Evolutionary conservation across 306 rosid genomes (phyloP).

Genomic region (Quercus mongolica): DNA sequence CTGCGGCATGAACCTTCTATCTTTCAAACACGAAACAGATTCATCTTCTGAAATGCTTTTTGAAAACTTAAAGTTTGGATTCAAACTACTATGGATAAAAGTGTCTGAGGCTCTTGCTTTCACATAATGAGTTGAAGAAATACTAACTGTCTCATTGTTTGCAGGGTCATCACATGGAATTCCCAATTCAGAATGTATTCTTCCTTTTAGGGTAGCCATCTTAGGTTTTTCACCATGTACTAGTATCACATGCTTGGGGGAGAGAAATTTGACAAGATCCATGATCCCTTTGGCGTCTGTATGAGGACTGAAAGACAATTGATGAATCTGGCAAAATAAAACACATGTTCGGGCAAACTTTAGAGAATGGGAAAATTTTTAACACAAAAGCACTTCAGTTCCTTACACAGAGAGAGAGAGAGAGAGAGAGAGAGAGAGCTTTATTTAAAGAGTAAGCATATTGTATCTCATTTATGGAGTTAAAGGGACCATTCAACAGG

Average conservation of each 20-base stretch:
- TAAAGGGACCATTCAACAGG: not conserved
- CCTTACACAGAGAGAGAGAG: not conserved
- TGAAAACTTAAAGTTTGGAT: constrained; percentile 67
- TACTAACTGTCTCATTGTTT: constrained; percentile 58
- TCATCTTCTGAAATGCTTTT: constrained; percentile 33
- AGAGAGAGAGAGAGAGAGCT: not conserved
- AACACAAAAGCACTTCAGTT: not conserved
- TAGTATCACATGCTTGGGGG: constrained; percentile 84
- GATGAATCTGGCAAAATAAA: constrained; percentile 70
- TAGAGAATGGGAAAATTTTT: constrained; percentile 4
- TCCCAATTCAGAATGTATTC: constrained; percentile 75
- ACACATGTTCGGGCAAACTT: constrained; percentile 2
- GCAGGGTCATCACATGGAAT: constrained; percentile 77
- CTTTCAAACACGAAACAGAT: constrained; percentile 19
- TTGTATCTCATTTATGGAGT: not conserved
- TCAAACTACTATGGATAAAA: constrained; percentile 50
- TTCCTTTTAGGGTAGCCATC: constrained; percentile 71
- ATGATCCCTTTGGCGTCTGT: constrained; percentile 94
- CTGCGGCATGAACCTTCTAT: constrained; percentile 20
- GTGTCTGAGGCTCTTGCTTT: constrained; percentile 53
- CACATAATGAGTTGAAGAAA: constrained; percentile 52
- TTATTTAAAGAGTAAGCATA: not conserved
- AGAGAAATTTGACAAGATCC: constrained; percentile 88
- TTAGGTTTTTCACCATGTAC: constrained; percentile 94
- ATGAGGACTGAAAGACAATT: constrained; percentile 90